A percentile compares a stretch with the other conserved stretches of the same genome.
Evolutionary conservation across 495 filamentous ascomycete genomes (phyloP).

Genomic region (Xylaria scruposa): DNA sequence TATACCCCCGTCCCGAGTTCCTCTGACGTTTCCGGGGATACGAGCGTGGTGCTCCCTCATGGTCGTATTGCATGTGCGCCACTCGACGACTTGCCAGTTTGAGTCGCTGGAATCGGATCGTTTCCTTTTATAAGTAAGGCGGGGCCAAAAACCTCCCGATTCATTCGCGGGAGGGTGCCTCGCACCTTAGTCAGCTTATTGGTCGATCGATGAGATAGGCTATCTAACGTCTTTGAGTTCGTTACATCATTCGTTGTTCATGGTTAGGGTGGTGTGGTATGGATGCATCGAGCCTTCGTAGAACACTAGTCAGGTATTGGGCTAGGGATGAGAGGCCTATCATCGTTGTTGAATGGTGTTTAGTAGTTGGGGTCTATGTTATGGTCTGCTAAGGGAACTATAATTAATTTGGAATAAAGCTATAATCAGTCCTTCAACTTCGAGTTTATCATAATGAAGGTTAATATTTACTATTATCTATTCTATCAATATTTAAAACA

Average conservation of each 20-base stretch:
- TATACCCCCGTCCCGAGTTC: background rate
- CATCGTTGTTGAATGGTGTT: background rate
- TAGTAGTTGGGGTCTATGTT: background rate
- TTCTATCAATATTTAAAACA: too few species aligned
- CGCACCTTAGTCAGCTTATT: background rate
- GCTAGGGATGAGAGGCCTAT: background rate
- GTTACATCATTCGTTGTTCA: background rate
- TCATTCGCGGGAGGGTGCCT: conserved; percentile 2
- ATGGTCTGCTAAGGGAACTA: background rate
- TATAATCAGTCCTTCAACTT: background rate
- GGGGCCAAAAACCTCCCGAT: background rate
- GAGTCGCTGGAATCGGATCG: background rate
- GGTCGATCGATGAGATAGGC: background rate
- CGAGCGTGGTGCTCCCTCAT: background rate
- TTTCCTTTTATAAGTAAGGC: background rate
- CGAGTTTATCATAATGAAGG: background rate
- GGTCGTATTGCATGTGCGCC: background rate
- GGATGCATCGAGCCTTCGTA: background rate
- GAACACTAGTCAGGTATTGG: background rate
- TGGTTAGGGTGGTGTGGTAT: background rate
- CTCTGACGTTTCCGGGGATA: background rate
- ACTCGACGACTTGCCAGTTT: background rate
- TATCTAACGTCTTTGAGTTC: background rate
- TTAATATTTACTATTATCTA: background rate
- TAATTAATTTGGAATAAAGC: background rate